Percentiles rank a stretch among this genome's conserved stretches.
phyloP scores from a whole-genome alignment of 148 eudicot genomes.

The Bassia scoparia region DNA sequence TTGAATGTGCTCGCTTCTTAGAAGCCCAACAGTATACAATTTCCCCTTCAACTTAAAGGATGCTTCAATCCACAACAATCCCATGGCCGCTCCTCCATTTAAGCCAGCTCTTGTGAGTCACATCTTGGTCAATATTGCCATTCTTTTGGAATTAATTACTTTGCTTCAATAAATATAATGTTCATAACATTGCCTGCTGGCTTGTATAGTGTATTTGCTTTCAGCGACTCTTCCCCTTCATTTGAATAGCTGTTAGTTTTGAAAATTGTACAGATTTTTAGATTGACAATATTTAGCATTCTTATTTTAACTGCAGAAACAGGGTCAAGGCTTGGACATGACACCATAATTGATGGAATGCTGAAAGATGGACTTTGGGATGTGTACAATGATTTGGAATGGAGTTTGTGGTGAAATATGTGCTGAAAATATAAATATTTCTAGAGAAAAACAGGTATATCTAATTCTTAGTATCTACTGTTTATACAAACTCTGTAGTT shows the following conservation, averaged over 20 bases:
- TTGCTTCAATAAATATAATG: no score
- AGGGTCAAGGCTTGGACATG: conserved; percentile 95
- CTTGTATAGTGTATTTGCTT: neutral
- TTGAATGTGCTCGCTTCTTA: no score
- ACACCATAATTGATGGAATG: conserved; percentile 85
- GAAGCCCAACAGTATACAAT: no score
- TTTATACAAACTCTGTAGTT: neutral
- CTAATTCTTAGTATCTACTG: neutral
- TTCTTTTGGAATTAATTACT: no score
- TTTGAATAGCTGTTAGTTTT: neutral
- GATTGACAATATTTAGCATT: neutral
- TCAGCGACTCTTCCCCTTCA: neutral
- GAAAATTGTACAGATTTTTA: neutral
- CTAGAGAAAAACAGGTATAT: conserved; percentile 80
- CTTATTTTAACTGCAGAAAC: conserved; percentile 41
- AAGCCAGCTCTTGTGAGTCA: no score
- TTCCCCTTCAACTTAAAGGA: no score
- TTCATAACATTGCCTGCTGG: neutral
- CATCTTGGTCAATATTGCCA: no score
- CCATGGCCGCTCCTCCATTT: no score
- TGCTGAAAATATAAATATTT: conserved; percentile 58
- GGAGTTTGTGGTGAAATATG: conserved; percentile 92
- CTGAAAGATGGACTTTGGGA: conserved; percentile 99
- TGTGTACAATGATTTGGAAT: conserved; percentile 94
- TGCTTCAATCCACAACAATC: no score